Evolutionary conservation across 78 protist genomes (phyloP).

Genomic region (Dictyostelium firmibasis): DNA sequence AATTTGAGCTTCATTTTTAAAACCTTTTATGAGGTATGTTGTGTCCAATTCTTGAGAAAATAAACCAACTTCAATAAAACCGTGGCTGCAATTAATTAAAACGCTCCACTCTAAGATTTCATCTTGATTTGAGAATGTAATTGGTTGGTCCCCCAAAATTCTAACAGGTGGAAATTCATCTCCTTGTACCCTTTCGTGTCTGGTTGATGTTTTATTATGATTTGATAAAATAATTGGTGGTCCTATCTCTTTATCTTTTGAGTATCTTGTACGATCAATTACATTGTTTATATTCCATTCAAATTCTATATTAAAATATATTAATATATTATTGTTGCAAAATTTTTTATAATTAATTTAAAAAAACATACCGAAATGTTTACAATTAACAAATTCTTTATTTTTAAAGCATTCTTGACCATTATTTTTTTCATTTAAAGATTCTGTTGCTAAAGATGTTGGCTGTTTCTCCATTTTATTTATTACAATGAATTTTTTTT

Average conservation of each 20-base stretch:
- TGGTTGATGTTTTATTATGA: neutral
- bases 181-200: constrained; percentile 49
- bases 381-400: neutral
- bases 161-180: constrained; percentile 70
- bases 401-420: neutral
- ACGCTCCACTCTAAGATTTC: neutral
- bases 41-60: neutral
- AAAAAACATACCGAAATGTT: neutral
- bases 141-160: neutral
- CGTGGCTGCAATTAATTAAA: neutral
- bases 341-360: too few species aligned
- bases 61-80: constrained; percentile 57
- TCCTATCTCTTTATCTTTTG: neutral
- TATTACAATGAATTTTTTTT: neutral
- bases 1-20: constrained; percentile 14
- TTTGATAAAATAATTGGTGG: constrained; percentile 4
- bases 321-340: too few species aligned
- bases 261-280: constrained; percentile 33
- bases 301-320: neutral
- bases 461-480: neutral
- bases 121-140: neutral
- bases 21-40: neutral
- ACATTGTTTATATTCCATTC: neutral
- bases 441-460: neutral
- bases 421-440: neutral